phyloP scores from a whole-genome alignment of 768 basidiomycete genomes.

The Lanmaoa rubissima region DNA sequence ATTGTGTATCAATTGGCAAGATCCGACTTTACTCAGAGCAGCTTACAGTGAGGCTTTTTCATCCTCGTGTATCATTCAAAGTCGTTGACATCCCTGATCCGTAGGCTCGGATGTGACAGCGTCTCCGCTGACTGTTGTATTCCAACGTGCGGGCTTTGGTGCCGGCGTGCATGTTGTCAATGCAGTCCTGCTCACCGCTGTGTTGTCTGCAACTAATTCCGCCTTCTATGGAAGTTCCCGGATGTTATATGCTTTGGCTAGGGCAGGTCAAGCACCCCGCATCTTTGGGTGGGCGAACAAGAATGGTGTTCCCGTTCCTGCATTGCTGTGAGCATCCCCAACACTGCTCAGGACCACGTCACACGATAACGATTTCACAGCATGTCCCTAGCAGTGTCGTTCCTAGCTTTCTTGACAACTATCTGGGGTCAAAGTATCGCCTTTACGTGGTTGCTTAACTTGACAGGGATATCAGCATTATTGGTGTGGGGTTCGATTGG shows the following conservation, averaged over 20 bases:
- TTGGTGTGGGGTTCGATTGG: conserved; percentile 66
- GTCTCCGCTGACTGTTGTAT: conserved; percentile 63
- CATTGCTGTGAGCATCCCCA: conserved; percentile 43
- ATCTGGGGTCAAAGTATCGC: conserved; percentile 57
- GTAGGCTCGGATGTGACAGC: conserved; percentile 50
- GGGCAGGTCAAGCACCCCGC: conserved; percentile 60
- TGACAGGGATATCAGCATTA: conserved; percentile 64
- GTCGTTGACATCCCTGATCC: neutral
- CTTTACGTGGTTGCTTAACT: conserved; percentile 59
- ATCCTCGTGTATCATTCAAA: neutral
- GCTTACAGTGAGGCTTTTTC: conserved; percentile 36
- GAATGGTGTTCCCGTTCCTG: conserved; percentile 60
- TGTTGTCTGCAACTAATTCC: conserved; percentile 61
- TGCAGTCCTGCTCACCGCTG: conserved; percentile 63
- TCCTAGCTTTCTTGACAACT: conserved; percentile 53
- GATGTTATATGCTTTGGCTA: conserved; percentile 60
- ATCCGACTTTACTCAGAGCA: conserved; percentile 50
- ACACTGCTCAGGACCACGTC: neutral
- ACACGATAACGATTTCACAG: conserved; percentile 28
- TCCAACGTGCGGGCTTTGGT: conserved; percentile 61
- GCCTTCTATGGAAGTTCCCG: conserved; percentile 67
- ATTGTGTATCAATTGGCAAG: conserved; percentile 59
- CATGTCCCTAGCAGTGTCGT: conserved; percentile 46
- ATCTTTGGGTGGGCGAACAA: conserved; percentile 64
- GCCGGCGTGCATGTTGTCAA: conserved; percentile 63